Conservation (phyloP, 2,329 filamentous ascomycete species). For the Coniochaeta sp. region DNA sequence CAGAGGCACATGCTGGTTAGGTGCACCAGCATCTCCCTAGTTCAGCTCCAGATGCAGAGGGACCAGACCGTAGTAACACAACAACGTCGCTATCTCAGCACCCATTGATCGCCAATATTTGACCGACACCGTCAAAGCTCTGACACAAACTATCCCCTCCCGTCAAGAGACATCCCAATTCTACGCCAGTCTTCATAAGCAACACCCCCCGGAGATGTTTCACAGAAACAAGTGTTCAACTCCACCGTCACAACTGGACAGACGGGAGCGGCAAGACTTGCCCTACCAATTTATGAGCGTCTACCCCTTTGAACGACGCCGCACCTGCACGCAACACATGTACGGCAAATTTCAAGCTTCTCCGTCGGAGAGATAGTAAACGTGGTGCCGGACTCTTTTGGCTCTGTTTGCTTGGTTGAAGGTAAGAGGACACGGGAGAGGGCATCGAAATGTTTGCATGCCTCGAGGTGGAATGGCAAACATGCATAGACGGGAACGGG, state of each 20-base stretch:
- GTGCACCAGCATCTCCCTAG: neutral
- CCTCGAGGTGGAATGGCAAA: neutral
- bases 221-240: neutral
- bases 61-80: neutral
- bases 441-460: neutral
- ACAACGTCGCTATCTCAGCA: neutral
- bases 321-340: no score
- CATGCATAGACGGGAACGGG: no score
- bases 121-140: neutral
- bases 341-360: neutral
- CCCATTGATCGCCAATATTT: neutral
- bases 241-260: neutral
- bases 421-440: neutral
- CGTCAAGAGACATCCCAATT: neutral
- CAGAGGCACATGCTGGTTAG: neutral
- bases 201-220: neutral
- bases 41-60: neutral
- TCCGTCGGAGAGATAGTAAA: neutral
- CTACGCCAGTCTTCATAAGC: no score
- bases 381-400: neutral
- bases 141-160: neutral
- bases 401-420: neutral
- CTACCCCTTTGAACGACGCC: neutral
- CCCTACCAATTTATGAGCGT: no score
- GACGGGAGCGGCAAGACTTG: neutral